phyloP scores from a whole-genome alignment of 768 basidiomycete genomes.

The Amanita pseudoporphyria region DNA sequence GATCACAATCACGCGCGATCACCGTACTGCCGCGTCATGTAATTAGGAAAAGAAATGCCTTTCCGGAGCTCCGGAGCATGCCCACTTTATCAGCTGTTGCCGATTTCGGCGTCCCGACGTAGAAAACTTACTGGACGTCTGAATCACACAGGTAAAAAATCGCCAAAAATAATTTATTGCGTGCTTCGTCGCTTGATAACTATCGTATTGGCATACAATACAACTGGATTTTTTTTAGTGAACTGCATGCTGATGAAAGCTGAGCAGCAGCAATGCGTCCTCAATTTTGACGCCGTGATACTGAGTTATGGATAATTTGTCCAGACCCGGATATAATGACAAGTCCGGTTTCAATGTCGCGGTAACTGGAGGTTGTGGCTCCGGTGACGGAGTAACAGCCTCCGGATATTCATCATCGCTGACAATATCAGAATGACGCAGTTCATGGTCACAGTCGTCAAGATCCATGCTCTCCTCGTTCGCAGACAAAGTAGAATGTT shows the following conservation, averaged over 20 bases:
- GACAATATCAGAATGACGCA: conserved; percentile 40
- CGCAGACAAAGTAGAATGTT: conserved; percentile 40
- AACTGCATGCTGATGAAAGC: conserved; percentile 61
- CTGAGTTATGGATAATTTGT: conserved; percentile 33
- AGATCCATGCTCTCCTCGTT: conserved; percentile 41
- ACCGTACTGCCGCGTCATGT: no score
- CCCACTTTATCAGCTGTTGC: no score
- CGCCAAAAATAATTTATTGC: no score
- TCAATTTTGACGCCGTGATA: conserved; percentile 56
- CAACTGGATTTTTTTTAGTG: conserved; percentile 26
- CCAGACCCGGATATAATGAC: conserved; percentile 27
- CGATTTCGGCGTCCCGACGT: no score
- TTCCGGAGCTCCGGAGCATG: no score
- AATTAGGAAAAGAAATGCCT: no score
- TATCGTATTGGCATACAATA: conserved; percentile 10
- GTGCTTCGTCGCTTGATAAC: not conserved
- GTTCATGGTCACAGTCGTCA: conserved; percentile 35
- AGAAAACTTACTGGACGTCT: no score
- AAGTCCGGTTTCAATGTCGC: conserved; percentile 9
- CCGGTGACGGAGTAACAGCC: conserved; percentile 64
- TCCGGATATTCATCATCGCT: conserved; percentile 71
- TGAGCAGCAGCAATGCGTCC: conserved; percentile 64
- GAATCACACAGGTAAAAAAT: not conserved
- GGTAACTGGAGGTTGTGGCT: conserved; percentile 23
- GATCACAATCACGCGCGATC: not conserved